These are phyloP conservation scores for Hymenoscyphus scutula DNA, from an alignment of 2,329 filamentous ascomycete genomes.

Conservation along the genomic window DNA sequence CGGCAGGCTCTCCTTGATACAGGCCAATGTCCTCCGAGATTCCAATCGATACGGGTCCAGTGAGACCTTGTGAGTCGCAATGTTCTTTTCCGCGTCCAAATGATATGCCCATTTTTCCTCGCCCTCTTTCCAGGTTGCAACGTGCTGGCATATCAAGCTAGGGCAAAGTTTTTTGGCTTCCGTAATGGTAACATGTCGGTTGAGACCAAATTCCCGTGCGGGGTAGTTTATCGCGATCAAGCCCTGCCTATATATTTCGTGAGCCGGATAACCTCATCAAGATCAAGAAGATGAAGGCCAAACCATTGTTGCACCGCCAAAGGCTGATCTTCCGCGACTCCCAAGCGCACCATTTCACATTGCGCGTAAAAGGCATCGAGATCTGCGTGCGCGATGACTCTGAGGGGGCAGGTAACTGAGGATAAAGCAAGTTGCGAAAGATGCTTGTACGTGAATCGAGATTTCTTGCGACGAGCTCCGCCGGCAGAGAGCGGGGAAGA, in stretches of 20 bases:
- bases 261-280: background rate
- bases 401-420: constrained; percentile 70
- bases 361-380: constrained; percentile 98
- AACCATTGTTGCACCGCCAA: constrained; percentile 93
- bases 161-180: constrained; percentile 90
- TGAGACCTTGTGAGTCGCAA: constrained; percentile 88
- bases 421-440: constrained; percentile 72
- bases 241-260: constrained; percentile 60
- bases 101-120: constrained; percentile 91
- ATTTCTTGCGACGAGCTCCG: constrained; percentile 42
- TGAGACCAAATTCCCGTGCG: constrained; percentile 76
- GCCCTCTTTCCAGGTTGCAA: constrained; percentile 91
- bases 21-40: constrained; percentile 75
- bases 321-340: constrained; percentile 69
- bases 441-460: constrained; percentile 82
- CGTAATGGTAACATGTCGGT: constrained; percentile 70
- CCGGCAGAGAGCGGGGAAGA: constrained; percentile 44
- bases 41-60: constrained; percentile 87
- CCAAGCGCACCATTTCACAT: constrained; percentile 88
- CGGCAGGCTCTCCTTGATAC: constrained; percentile 73
- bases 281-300: background rate
- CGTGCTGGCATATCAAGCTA: constrained; percentile 81
- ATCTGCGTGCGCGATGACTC: constrained; percentile 88
- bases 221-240: constrained; percentile 97
- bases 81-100: constrained; percentile 73